Evolutionary conservation across 768 basidiomycete genomes (phyloP), one percentile per base, ranked within the genome.

Genomic region (Russula earlei): DNA sequence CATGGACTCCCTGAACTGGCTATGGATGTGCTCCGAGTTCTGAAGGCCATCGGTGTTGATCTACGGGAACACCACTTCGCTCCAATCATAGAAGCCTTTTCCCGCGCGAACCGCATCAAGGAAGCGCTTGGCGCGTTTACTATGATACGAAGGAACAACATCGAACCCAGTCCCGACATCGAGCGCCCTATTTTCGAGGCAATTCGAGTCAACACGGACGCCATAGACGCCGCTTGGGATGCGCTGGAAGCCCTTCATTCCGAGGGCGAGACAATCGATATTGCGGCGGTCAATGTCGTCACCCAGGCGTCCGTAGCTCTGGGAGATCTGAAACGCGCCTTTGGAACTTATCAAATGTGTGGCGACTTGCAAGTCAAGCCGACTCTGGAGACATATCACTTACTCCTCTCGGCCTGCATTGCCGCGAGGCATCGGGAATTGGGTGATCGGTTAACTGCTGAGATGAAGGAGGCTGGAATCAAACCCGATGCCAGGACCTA

Each of bases 21-120:
- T 22, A 72, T 78, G 14, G 81, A 83, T 40, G 85, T 78, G 27
- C 69, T 92, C 40, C 78, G 75, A 1, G 70, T 77, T 7, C 71
- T 94, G 37, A 75, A 78, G 43, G 49, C 59, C 10, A 68, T 78
- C 8, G 75, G 76, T 15, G 68, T 80, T 14, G 65, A 72, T 44
- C 75, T 78, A 70, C 65, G 75, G 63, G 91, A 92, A 66, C 70
- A 85, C 64, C 91, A 94, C 66, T 81, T 89, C 62, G 80, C 86
- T 1, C 81, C 89, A 3, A 69, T 92, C 20, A 71, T 93, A 29
- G 86, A 91, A 65, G 82, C 89, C 0, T 82, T 85, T 63, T 80
- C 79, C 67, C 76, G 72, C 14, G 75, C 74, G 25, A 72, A 73
- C 1, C 73, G 80, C 41, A 62, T 89, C 41, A 75, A 79, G 49